A percentile compares a stretch with the other conserved stretches of the same genome.
These are phyloP conservation scores for Excoecaria cochinchinensis DNA, from an alignment of 345 rosid genomes.

Conservation along the genomic window DNA sequence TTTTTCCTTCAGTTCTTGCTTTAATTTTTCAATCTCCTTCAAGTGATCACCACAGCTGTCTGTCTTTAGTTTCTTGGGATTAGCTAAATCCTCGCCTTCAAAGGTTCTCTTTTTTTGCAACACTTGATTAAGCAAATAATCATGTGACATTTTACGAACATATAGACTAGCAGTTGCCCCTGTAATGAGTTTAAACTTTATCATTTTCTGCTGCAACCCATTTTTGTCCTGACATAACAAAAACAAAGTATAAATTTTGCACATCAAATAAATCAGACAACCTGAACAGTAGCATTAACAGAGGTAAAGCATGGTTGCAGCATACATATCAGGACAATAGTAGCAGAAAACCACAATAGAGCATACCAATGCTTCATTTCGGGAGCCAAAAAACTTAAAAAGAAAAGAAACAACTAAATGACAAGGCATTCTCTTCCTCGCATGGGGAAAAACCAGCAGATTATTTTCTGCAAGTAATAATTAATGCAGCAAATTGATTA, in stretches of 20 bases:
- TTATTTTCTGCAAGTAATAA: neutral
- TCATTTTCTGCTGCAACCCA: slow-evolving; percentile 63
- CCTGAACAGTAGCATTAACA: neutral
- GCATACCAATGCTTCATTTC: neutral
- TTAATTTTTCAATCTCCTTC: slow-evolving; percentile 35
- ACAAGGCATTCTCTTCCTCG: neutral
- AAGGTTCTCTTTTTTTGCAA: slow-evolving; percentile 40
- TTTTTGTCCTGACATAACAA: slow-evolving; percentile 50
- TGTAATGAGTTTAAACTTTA: slow-evolving; percentile 30
- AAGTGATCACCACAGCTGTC: slow-evolving; percentile 15
- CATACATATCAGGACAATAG: neutral
- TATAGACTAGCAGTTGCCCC: slow-evolving; percentile 42
- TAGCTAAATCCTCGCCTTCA: slow-evolving; percentile 30
- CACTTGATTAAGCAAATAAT: slow-evolving; percentile 18
- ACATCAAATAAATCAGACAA: neutral
- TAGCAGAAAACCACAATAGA: neutral
- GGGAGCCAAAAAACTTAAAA: neutral
- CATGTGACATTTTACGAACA: slow-evolving; percentile 53
- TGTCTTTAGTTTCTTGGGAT: slow-evolving; percentile 38
- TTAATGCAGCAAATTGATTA: neutral
- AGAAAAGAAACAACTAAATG: neutral
- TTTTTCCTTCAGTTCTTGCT: slow-evolving; percentile 13
- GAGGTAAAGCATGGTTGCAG: neutral
- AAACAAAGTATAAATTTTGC: slow-evolving; percentile 10
- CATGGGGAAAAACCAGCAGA: neutral